A percentile compares a stretch with the other conserved stretches of the same genome.
Evolutionary conservation across 306 rosid species (phyloP).

Genomic region (Malus orientalis): DNA sequence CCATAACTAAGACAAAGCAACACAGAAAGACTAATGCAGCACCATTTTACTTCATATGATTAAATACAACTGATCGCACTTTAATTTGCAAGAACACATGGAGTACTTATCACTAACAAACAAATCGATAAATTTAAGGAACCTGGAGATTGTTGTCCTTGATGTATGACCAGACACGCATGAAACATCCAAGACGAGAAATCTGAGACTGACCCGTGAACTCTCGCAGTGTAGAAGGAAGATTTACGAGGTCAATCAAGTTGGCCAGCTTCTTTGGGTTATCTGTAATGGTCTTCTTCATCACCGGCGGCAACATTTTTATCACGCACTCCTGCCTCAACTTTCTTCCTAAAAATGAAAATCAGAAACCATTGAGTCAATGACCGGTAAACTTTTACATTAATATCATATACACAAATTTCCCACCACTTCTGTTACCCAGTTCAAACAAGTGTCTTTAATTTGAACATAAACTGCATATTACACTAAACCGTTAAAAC

Average conservation of each 20-base stretch:
- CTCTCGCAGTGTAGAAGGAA: conserved; percentile 65
- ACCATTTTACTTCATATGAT: neutral
- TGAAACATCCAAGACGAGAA: conserved; percentile 76
- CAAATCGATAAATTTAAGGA: neutral
- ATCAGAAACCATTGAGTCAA: neutral
- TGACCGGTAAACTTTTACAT: neutral
- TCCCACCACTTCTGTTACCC: neutral
- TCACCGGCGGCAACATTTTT: conserved; percentile 55
- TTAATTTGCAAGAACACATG: neutral
- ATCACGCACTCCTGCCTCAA: conserved; percentile 2
- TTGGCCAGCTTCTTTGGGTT: conserved; percentile 87
- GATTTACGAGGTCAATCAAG: conserved; percentile 84
- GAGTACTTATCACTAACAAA: conserved; percentile 3
- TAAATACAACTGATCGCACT: neutral
- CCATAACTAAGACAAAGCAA: neutral
- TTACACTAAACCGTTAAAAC: neutral
- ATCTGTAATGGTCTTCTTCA: conserved; percentile 55
- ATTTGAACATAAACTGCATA: neutral
- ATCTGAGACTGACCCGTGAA: conserved; percentile 81
- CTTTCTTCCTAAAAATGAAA: neutral
- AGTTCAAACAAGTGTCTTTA: neutral
- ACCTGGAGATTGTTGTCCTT: conserved; percentile 89
- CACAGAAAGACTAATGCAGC: neutral
- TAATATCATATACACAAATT: neutral
- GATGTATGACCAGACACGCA: conserved; percentile 77